phyloP scores from a whole-genome alignment of 1,284 basidiomycete genomes.

The Sporisorium scitamineum region DNA sequence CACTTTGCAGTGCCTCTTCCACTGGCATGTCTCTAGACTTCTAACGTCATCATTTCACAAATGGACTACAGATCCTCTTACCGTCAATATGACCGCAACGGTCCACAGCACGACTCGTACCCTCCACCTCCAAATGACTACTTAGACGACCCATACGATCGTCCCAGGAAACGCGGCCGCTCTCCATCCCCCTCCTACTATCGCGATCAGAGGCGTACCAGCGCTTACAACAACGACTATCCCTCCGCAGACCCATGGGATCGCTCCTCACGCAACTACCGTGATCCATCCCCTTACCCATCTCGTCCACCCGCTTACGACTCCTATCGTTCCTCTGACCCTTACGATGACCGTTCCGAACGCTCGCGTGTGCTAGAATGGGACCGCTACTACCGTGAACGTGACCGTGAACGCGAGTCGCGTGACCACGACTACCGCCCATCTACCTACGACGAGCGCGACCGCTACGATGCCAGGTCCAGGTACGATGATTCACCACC shows the following conservation, averaged over 20 bases:
- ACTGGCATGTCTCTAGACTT: slow-evolving; percentile 14
- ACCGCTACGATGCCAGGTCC: slow-evolving; percentile 40
- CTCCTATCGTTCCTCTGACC: slow-evolving; percentile 31
- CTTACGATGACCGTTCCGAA: slow-evolving; percentile 41
- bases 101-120: slow-evolving; percentile 15
- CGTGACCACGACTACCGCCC: slow-evolving; percentile 32
- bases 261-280: slow-evolving; percentile 41
- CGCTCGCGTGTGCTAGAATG: slow-evolving; percentile 40
- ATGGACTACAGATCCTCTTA: slow-evolving; percentile 53
- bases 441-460: slow-evolving; percentile 31
- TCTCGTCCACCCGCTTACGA: slow-evolving; percentile 35
- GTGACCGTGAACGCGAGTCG: slow-evolving; percentile 45
- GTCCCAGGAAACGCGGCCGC: slow-evolving; percentile 48
- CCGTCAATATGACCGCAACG: slow-evolving; percentile 38
- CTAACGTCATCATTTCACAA: not conserved
- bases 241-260: slow-evolving; percentile 43
- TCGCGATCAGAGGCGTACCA: slow-evolving; percentile 28
- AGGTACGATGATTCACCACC: slow-evolving; percentile 37
- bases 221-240: slow-evolving; percentile 39
- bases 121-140: slow-evolving; percentile 4
- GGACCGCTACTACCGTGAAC: slow-evolving; percentile 51
- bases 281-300: slow-evolving; percentile 27
- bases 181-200: slow-evolving; percentile 47
- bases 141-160: slow-evolving; percentile 42
- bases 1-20: not conserved